phyloP scores from a whole-genome alignment of 768 basidiomycete genomes.

The Kwoniella botswanensis region DNA sequence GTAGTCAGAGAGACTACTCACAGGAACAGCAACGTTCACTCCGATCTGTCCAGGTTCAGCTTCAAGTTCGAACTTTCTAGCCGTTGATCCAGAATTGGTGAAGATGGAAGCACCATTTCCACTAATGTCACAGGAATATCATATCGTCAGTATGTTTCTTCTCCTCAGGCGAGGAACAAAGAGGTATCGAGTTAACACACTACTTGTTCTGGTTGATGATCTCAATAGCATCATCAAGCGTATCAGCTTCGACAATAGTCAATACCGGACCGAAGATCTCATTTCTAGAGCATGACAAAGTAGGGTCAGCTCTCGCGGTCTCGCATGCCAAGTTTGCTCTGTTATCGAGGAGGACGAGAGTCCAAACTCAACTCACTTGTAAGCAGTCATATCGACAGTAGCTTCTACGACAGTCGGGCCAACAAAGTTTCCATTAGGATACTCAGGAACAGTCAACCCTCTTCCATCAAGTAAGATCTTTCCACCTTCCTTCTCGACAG shows the following conservation, averaged over 20 bases:
- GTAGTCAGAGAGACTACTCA: constrained; percentile 56
- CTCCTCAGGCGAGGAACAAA: too few relatives aligned
- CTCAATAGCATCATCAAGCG: constrained; percentile 83
- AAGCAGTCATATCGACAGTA: constrained; percentile 76
- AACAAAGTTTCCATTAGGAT: constrained; percentile 87
- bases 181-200: constrained; percentile 50
- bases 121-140: constrained; percentile 24
- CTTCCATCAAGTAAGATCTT: constrained; percentile 85
- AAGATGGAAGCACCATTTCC: constrained; percentile 94
- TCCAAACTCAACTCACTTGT: too few relatives aligned
- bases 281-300: constrained; percentile 63
- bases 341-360: too few relatives aligned
- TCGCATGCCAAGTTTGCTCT: too few relatives aligned
- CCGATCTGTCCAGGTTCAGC: constrained; percentile 91
- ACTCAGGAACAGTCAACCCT: constrained; percentile 68
- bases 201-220: constrained; percentile 87
- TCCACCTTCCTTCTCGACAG: constrained; percentile 70
- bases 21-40: constrained; percentile 70
- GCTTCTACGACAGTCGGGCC: constrained; percentile 87
- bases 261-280: constrained; percentile 96
- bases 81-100: constrained; percentile 93
- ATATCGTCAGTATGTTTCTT: too few relatives aligned
- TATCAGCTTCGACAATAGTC: constrained; percentile 69
- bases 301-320: too few relatives aligned
- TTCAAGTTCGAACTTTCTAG: constrained; percentile 84